Base-by-base conservation (phyloP, 179 eudicot species). In the Carnegiea gigantea region DNA sequence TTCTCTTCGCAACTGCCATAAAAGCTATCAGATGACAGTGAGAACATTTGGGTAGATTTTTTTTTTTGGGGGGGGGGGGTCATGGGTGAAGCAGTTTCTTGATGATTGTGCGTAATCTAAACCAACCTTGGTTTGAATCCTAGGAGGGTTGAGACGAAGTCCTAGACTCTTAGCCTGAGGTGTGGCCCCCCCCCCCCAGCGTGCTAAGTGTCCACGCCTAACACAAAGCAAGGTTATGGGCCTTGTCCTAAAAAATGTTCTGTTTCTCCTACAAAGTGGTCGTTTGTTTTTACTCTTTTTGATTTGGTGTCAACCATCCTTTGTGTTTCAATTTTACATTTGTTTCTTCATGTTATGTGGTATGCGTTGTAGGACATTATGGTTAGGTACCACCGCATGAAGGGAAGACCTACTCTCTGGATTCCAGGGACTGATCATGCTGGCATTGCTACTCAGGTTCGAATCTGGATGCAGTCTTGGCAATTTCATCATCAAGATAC, bases 401-500 rank as follows among this genome's bases (percentile, higher is more conserved):
- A 88, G 89, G 99, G 99, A 68, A 88, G 93, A 70, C 98, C 97
- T 73, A 91, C 98, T 28, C 95, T 96, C 28, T 96, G 99, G 99
- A 89, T 96, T 86, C 99, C 99, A 80, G 99, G 99, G 83, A 96
- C 99, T 68, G 99, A 96, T 87, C 99, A 96, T 91, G 99, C 99
- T 78, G 99, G 99, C 49, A 96, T 96, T 85, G 99, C 99, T 79
- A 96, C 99, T 76, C 99, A 96, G 99, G 99, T 96, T 84, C 80
- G 81, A 59, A 49, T 38, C 81, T 86, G 26, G 84, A 82, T 84
- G 36, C 59, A 20, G 9, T 77, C 48, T 64, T 77, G 33, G 68
- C 46, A n/a, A 20, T 33, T 38, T 21, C 30, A 73, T 9, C 44
- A 24, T 75, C 28, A 24, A 57, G 10, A 8, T 70, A 13, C 54